These are phyloP conservation scores for Lolium rigidum DNA, from an alignment of 176 grass and related monocot species.

Conservation along the genomic window DNA sequence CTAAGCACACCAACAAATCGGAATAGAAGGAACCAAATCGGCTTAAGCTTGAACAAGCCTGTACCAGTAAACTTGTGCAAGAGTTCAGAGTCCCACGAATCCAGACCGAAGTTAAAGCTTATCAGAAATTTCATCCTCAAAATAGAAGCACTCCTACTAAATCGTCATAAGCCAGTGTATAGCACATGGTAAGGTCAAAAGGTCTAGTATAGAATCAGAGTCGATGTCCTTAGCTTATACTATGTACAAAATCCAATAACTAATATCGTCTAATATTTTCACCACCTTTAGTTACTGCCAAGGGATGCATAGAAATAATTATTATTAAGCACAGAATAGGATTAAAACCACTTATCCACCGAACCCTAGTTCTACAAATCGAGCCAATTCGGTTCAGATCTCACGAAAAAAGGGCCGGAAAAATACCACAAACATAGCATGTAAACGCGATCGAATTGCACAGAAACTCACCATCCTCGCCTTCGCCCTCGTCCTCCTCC, in stretches of 20 bases:
- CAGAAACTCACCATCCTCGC: slow-evolving; percentile 74
- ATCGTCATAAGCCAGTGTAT: not conserved
- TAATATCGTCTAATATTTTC: not conserved
- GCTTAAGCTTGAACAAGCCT: not conserved
- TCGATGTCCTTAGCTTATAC: not conserved
- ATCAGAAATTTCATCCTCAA: not conserved
- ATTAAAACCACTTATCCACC: not conserved
- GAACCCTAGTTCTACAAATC: slow-evolving; percentile 27
- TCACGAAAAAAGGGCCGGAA: not conserved
- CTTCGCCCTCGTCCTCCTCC: slow-evolving; percentile 94
- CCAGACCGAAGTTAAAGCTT: not conserved
- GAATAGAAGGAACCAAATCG: not conserved
- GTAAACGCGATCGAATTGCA: not conserved
- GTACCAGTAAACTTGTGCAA: not conserved
- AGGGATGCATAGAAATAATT: slow-evolving; percentile 23
- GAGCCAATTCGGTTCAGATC: slow-evolving; percentile 38
- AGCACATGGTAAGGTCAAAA: not conserved
- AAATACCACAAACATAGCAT: not conserved
- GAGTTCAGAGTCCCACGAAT: not conserved
- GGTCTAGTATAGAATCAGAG: not conserved
- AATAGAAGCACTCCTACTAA: not conserved
- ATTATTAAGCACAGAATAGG: not conserved
- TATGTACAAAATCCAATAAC: not conserved
- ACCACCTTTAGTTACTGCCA: not conserved
- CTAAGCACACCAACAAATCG: slow-evolving; percentile 10